phyloP scores from a whole-genome alignment of 805 yeast genomes.

The Lachancea waltii region DNA sequence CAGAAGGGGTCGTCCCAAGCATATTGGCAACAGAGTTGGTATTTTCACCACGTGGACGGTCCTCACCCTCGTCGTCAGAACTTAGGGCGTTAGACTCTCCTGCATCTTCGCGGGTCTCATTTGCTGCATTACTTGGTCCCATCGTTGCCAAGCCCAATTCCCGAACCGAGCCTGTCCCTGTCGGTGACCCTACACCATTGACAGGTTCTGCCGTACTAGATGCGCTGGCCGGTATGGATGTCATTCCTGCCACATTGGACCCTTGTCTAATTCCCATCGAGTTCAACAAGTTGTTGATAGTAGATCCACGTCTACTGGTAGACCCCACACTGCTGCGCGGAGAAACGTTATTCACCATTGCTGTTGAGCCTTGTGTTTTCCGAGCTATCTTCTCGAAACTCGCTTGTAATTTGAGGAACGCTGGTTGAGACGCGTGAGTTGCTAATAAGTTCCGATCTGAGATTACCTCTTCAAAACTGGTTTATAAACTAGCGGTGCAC shows the following conservation, averaged over 20 bases:
- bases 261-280: constrained; percentile 28
- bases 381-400: no score
- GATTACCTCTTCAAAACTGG: background rate
- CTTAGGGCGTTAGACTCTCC: constrained; percentile 6
- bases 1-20: constrained; percentile 13
- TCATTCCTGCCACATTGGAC: constrained; percentile 1
- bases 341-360: constrained; percentile 7
- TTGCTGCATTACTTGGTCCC: background rate
- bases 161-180: background rate
- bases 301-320: constrained; percentile 22
- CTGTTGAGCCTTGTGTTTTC: no score
- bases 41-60: no score
- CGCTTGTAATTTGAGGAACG: background rate
- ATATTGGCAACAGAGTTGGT: constrained; percentile 9
- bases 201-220: constrained; percentile 1
- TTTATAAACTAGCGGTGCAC: background rate
- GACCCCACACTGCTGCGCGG: constrained; percentile 5
- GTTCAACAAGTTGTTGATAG: constrained; percentile 23
- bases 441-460: background rate
- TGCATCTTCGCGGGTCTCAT: background rate
- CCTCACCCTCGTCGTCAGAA: constrained; percentile 9
- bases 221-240: constrained; percentile 1
- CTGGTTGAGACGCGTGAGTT: background rate
- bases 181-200: background rate
- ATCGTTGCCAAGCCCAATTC: no score